Base-by-base conservation (phyloP, 768 basidiomycete species). In the Astraeus odoratus region DNA sequence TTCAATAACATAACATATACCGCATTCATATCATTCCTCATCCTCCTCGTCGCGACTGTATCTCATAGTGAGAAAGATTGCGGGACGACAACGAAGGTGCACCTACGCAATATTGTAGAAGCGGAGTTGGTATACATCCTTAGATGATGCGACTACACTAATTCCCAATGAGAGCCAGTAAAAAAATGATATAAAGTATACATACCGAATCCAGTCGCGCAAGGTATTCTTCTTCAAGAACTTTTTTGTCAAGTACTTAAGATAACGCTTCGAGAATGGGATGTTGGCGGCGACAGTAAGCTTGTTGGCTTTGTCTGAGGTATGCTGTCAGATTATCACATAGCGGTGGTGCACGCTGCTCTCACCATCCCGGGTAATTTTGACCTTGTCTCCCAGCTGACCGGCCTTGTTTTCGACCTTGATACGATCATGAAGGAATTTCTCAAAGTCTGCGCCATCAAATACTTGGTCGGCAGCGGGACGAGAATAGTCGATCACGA, bases 231-330 rank as follows among this genome's bases (percentile, higher is more conserved):
- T 96, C 80, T 98, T 98, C 70, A 98, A 77, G 78, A 91, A 94
- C 75, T 95, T 95, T 79, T 98, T 98, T 51, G 95, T 97, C 50
- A 98, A 76, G 72, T 98, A 99, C 71, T 98, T 97, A 65, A 97
- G 82, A 70, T 96, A 97, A 46, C 90, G 80, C 74, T 98, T 98
- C 41, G 95, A 97, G 71, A 97, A 86, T 46, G 90, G 82, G 64
- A 95, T 82, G 60, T 72, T 82, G 43, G 92, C 84, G 42, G 83
- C 81, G 55, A 98, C 80, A 45, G 81, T 85, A 66, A 98, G 77
- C 71, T 84, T 90, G 61, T 73, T 83, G 67, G n/a, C n/a, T n/a
- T 78, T 80, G 51, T 81, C 86, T 89, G 51, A 18, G 47, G 43
- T 5, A 27, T 27, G 15, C 40, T 38, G 8, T 29, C 39, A 30